Conservation (phyloP, 768 basidiomycete genomes). For the Phylloporus sp. region DNA sequence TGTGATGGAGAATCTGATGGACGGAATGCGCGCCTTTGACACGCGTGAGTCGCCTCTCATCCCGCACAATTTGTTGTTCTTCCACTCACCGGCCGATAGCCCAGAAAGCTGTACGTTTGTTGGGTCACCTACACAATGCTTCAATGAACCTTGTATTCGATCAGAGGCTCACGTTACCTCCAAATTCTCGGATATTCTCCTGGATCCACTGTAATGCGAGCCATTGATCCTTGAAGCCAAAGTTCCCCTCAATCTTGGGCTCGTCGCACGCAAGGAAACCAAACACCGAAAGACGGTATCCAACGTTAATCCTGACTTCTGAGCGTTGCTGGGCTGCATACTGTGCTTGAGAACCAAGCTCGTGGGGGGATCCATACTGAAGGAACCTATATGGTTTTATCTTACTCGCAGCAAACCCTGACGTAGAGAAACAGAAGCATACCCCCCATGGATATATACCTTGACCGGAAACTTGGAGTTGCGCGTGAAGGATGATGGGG, state of each 20-base stretch:
- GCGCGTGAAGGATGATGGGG: constrained; percentile 45
- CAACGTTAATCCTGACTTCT: constrained; percentile 75
- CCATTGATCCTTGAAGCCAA: constrained; percentile 86
- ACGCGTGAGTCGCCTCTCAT: neutral
- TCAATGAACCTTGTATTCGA: neutral
- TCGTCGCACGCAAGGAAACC: constrained; percentile 69
- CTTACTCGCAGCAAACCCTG: too few relatives aligned
- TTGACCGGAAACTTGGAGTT: constrained; percentile 55
- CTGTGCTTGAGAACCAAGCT: constrained; percentile 57
- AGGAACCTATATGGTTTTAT: constrained; percentile 49
- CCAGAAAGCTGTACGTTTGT: constrained; percentile 60
- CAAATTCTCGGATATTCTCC: constrained; percentile 63
- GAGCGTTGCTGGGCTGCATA: constrained; percentile 59
- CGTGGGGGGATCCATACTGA: constrained; percentile 75
- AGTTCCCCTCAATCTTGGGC: constrained; percentile 65
- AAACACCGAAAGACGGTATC: constrained; percentile 72
- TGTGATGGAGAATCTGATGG: constrained; percentile 70
- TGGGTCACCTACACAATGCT: constrained; percentile 47
- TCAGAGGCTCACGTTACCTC: constrained; percentile 31
- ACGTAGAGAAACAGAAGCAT: constrained; percentile 5
- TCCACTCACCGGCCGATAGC: constrained; percentile 59
- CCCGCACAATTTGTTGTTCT: neutral
- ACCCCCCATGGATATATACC: constrained; percentile 80
- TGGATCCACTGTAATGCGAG: constrained; percentile 69
- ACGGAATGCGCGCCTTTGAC: constrained; percentile 66